Evolutionary conservation across 2,329 filamentous ascomycete genomes (phyloP), one percentile per base, ranked within the genome.

Genomic region (Xenoacremonium recifei): DNA sequence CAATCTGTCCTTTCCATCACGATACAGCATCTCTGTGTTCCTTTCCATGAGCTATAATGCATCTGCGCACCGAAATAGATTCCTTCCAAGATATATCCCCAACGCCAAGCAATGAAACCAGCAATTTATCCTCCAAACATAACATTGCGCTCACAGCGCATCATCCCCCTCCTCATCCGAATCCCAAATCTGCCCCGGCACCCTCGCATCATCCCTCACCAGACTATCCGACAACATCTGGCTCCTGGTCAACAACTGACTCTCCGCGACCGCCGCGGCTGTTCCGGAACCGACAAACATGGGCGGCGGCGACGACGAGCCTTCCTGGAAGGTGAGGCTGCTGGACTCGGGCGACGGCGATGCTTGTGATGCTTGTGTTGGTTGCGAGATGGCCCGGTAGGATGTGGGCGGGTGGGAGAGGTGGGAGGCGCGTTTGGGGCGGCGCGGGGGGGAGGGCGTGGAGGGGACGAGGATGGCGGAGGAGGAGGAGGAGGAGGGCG

Each of bases 191-290:
- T 61, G 62, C 12, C 56, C 57, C 5, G 61, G 61, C 18, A 53
- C 52, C 29, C 57, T 48, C 18, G 48, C 54, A 20, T 64, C 62
- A 21, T 72, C 70, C 21, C 57, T 50, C 6, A 72, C 17, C 41
- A 74, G 58, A 44, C 69, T 73, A 32, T 73, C 70, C 3, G 77
- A 71, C 42, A 81, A 59, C 62, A 77, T 69, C 58, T 79, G 76
- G 47, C 75, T 79, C 50, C 67, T 70, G 2, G 71, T 70, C 43
- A 73, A 55, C 15, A 79, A 62, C 57, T 81, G 73, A 25, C 37
- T 23, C 9, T 46, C 46, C 30, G 47, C 21, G 37, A 30, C 38
- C 4, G 37, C 38, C 21, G 42, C 47, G n/a, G n/a, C n/a, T n/a
- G n/a, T n/a, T n/a, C n/a, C n/a, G n/a, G n/a, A n/a, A n/a, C n/a